Evolutionary conservation across 768 basidiomycete genomes (phyloP).

Genomic region (Rubroboletus satanas): DNA sequence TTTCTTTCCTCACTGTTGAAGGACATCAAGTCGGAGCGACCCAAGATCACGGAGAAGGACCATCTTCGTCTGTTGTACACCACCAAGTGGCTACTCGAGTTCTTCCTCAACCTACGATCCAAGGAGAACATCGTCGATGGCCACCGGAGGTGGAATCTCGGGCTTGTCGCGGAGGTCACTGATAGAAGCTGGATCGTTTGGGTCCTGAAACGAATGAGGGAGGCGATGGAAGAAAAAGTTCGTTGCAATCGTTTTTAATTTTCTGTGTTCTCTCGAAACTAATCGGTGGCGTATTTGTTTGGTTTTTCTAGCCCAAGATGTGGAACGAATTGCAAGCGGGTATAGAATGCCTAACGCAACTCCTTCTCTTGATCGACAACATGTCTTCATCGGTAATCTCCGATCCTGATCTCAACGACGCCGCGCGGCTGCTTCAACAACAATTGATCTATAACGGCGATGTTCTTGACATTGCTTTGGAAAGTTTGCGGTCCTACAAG

Average conservation of each 20-base stretch:
- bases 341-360: slow-evolving; percentile 89
- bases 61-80: slow-evolving; percentile 85
- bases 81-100: slow-evolving; percentile 89
- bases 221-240: slow-evolving; percentile 90
- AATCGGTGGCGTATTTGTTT: slow-evolving; percentile 7
- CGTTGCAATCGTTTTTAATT: slow-evolving; percentile 14
- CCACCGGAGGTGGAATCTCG: slow-evolving; percentile 54
- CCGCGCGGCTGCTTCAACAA: slow-evolving; percentile 77
- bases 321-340: slow-evolving; percentile 96
- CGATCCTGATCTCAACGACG: slow-evolving; percentile 53
- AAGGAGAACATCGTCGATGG: slow-evolving; percentile 33
- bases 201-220: slow-evolving; percentile 86
- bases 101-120: slow-evolving; percentile 60
- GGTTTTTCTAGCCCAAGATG: slow-evolving; percentile 65
- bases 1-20: slow-evolving; percentile 83
- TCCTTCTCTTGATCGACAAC: slow-evolving; percentile 81
- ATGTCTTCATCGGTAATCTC: slow-evolving; percentile 57
- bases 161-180: slow-evolving; percentile 78
- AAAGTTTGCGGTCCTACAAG: slow-evolving; percentile 73
- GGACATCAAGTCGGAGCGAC: slow-evolving; percentile 89
- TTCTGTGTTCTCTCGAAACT: slow-evolving; percentile 1
- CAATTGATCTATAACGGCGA: slow-evolving; percentile 96
- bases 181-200: slow-evolving; percentile 87
- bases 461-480: slow-evolving; percentile 82
- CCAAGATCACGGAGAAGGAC: slow-evolving; percentile 93